Evolutionary conservation across 768 basidiomycete species (phyloP), one percentile per base, ranked within the genome.

Genomic region (Gymnopilus junonius): DNA sequence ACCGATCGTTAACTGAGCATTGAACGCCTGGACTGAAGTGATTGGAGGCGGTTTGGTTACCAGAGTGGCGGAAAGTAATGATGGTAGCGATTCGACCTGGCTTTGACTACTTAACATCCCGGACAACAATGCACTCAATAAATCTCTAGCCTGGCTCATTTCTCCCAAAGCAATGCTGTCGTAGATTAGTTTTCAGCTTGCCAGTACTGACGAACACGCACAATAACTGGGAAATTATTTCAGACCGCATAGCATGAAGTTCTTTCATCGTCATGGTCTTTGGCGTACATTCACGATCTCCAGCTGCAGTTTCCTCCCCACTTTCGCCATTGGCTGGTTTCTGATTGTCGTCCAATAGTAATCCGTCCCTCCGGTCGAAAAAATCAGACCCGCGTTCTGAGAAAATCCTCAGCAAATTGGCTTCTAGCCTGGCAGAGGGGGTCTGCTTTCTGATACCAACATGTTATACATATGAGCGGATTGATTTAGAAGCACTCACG

Each of bases 361-460:
- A 56, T 23, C 27, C 59, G 61, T 58, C 67, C 39, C 63, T 60
- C 20, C 66, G 68, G 21, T 93, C 89, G 69, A 93, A 92, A 67
- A 93, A 92, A 68, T 93, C 89, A 35, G 77, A 54, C 1, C 93
- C 93, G 39, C 92, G 85, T 70, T 95, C 93, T 25, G 77, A 62
- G 63, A 93, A 91, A 55, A 95, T 87, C 57, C 91, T 82, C 42
- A 83, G 77, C 29, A 95, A 76, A 45, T 87, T 89, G 43, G 87
- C 80, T 27, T 87, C 87, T n/a, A 93, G 80, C 54, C 79, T 75
- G 55, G 85, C 82, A 14, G 85, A 79, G 3, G 87, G 79, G 62
- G 84, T 83, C 67, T 87, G 84, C 69, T 82, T 81, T 46, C 87
- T 88, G 65, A 57, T 17, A 32, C 45, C 61, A 65, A 55, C 61